A percentile compares a stretch with the other conserved stretches of the same genome.
phyloP scores from a whole-genome alignment of 352 stramenopile species.

The Peronospora belbahrii region DNA sequence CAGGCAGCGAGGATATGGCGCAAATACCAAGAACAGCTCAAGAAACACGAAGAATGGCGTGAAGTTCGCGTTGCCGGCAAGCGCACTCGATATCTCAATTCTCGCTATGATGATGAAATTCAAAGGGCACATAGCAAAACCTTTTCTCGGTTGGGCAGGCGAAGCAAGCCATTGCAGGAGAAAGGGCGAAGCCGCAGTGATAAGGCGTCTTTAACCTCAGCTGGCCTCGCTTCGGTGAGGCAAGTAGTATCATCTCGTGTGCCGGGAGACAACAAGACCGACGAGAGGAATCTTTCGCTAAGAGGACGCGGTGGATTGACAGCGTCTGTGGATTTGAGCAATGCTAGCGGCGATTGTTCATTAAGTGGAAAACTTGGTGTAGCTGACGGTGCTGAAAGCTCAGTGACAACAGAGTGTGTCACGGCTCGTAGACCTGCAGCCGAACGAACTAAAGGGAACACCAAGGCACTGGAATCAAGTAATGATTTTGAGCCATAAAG shows the following conservation, averaged over 20 bases:
- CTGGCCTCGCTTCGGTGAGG: background rate
- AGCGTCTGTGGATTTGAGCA: background rate
- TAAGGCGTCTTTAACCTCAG: background rate
- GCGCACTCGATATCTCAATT: constrained; percentile 43
- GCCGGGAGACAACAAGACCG: background rate
- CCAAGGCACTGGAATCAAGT: background rate
- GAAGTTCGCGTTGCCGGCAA: constrained; percentile 41
- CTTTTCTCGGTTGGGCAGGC: constrained; percentile 12
- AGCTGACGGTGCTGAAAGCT: background rate
- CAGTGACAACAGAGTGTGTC: background rate
- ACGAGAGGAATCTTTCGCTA: background rate
- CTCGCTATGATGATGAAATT: constrained; percentile 28
- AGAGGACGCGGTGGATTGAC: background rate
- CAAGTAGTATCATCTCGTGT: background rate
- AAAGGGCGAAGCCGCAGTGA: background rate
- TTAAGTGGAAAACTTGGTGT: background rate
- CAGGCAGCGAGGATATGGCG: constrained; percentile 61
- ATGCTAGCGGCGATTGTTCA: background rate
- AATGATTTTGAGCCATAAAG: background rate
- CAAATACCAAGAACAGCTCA: constrained; percentile 64
- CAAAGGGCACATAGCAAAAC: constrained; percentile 15
- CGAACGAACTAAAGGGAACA: background rate
- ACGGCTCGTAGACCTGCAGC: too few relatives aligned
- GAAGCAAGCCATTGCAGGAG: constrained; percentile 4
- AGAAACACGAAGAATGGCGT: constrained; percentile 38